Base-by-base conservation (phyloP, 768 basidiomycete genomes). In the Mycena galericulata region DNA sequence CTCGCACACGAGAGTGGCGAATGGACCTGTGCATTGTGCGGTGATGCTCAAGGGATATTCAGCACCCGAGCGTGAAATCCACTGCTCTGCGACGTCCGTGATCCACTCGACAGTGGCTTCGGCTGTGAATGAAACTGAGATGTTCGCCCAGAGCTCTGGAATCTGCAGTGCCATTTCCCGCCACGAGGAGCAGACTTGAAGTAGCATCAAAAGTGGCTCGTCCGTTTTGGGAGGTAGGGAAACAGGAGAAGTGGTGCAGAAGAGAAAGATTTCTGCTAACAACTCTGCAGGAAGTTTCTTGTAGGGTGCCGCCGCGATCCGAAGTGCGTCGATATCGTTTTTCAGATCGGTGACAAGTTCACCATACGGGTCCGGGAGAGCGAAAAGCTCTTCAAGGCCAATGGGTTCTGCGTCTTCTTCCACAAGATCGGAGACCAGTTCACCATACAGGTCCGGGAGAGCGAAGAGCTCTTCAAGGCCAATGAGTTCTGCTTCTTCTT, bases 111-210 rank as follows among this genome's bases (percentile, higher is more conserved):
- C n/a, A 14, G 26, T 20, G 6, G 30, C 46, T 24, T 56, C 54
- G 7, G 43, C 36, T 22, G 51, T 29, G 38, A 61, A 57, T 7
- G 30, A 22, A 10, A 66, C 34, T 2, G 56, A 49, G 18, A 67
- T 62, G 10, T n/a, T 56, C 1, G 45, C 66, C 66, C 59, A 67
- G 18, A 67, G 60, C 20, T 67, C 53, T 2, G 66, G 54, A 7
- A 36, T 12, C 38, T 56, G 14, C 20, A 62, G 30, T 6, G 54
- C 60, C 20, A 67, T 43, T 10, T 62, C 59, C n/a, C 60, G 53
- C 66, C 66, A 67, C 11, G 27, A 11, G 10, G 34, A 27, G 46
- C 53, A 67, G 34, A 62, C 60, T 22, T 62, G 66, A 6, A 46
- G 26, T 15, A 67, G 45, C 7, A 11, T 17, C 24, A 62, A 18